phyloP scores from a whole-genome alignment of 768 basidiomycete genomes.

The Leccinum disarticulatum region DNA sequence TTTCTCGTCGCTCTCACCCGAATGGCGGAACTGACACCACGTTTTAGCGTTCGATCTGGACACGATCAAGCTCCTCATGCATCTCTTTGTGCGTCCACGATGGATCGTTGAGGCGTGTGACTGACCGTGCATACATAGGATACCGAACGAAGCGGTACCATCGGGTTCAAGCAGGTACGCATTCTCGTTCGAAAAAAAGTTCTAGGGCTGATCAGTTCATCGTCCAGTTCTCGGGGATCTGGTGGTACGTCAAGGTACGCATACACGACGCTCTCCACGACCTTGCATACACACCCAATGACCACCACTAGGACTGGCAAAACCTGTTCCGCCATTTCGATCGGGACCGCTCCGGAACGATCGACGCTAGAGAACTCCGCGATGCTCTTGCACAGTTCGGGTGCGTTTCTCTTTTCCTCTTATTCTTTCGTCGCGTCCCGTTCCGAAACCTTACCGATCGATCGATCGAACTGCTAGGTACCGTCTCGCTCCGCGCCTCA shows the following conservation, averaged over 20 bases:
- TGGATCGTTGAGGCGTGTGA: neutral
- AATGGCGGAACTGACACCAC: neutral
- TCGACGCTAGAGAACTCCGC: conserved; percentile 66
- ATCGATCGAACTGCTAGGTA: conserved; percentile 39
- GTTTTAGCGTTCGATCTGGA: conserved; percentile 77
- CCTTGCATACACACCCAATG: neutral
- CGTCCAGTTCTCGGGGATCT: conserved; percentile 64
- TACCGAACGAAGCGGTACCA: conserved; percentile 72
- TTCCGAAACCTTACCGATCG: neutral
- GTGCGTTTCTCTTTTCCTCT: conserved; percentile 27
- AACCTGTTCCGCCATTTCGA: conserved; percentile 83
- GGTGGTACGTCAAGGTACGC: conserved; percentile 72
- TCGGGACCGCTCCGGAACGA: conserved; percentile 77
- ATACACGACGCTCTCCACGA: neutral
- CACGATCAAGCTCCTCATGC: conserved; percentile 83
- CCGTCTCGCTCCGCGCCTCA: conserved; percentile 64
- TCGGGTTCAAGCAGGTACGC: conserved; percentile 73
- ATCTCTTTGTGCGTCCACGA: conserved; percentile 56
- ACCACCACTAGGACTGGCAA: conserved; percentile 66
- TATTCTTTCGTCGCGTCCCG: neutral
- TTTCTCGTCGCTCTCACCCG: neutral
- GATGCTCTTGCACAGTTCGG: conserved; percentile 77
- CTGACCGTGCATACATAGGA: conserved; percentile 40
- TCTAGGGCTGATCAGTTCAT: neutral
- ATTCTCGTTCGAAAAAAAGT: neutral